Conservation (phyloP, 257 asterid genomes). For the Plectranthus barbatus region DNA sequence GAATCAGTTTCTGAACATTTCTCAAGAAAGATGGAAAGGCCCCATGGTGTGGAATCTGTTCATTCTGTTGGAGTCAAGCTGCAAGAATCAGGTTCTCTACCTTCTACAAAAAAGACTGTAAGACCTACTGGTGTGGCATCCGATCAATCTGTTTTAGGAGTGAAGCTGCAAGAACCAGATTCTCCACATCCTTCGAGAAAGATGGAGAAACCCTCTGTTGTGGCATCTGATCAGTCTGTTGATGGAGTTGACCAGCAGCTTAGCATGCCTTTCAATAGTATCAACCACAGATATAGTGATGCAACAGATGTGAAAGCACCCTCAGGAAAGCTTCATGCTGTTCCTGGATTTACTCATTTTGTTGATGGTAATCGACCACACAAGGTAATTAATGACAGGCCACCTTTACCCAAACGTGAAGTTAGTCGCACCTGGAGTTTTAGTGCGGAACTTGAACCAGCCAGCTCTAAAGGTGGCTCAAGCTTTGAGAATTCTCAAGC, state of each 20-base stretch:
- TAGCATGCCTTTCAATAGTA: conserved; percentile 68
- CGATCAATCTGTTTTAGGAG: conserved; percentile 42
- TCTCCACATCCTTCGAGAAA: conserved; percentile 25
- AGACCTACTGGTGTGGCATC: neutral
- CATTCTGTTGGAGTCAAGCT: neutral
- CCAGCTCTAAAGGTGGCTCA: conserved; percentile 33
- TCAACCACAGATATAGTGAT: conserved; percentile 36
- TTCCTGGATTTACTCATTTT: conserved; percentile 66
- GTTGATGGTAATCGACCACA: conserved; percentile 39
- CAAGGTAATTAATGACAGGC: conserved; percentile 30
- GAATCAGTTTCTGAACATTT: conserved; percentile 31
- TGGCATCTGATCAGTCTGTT: conserved; percentile 39
- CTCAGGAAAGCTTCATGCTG: conserved; percentile 60
- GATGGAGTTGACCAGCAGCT: conserved; percentile 58
- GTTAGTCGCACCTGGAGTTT: conserved; percentile 54
- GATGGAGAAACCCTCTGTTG: conserved; percentile 22
- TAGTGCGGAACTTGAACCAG: conserved; percentile 43
- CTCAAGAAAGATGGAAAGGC: conserved; percentile 22
- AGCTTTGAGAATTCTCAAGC: conserved; percentile 25
- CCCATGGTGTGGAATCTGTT: neutral
- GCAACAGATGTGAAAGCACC: conserved; percentile 46
- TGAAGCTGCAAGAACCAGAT: conserved; percentile 46
- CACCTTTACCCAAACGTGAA: conserved; percentile 35
- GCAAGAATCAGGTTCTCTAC: conserved; percentile 24
- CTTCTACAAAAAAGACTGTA: conserved; percentile 26